A percentile compares a stretch with the other conserved stretches of the same genome.
phyloP scores from a whole-genome alignment of 2,329 filamentous ascomycete species.

The Fusarium albosuccineum region DNA sequence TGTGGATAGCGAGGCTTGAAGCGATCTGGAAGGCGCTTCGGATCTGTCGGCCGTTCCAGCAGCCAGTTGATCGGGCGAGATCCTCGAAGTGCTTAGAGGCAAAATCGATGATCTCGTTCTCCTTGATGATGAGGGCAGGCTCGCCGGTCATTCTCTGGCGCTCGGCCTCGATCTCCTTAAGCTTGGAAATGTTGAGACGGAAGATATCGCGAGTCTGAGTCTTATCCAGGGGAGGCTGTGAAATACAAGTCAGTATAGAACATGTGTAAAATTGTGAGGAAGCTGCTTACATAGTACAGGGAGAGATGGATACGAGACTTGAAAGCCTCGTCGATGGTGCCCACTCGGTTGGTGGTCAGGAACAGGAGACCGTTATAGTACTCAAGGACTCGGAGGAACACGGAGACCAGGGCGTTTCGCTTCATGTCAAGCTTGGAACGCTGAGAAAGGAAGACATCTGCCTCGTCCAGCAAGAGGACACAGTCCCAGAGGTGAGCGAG shows the following conservation, averaged over 20 bases:
- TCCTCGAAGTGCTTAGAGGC: slow-evolving; percentile 52
- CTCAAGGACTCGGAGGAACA: slow-evolving; percentile 61
- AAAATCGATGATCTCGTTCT: slow-evolving; percentile 53
- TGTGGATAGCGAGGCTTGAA: slow-evolving; percentile 54
- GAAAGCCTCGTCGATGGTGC: slow-evolving; percentile 63
- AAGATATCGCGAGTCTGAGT: slow-evolving; percentile 57
- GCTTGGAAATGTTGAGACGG: slow-evolving; percentile 55
- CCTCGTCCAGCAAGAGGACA: slow-evolving; percentile 55
- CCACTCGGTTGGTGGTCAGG: slow-evolving; percentile 65
- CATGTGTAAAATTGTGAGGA: neutral
- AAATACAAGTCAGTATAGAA: neutral
- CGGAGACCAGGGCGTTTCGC: slow-evolving; percentile 55
- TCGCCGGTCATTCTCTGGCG: slow-evolving; percentile 53
- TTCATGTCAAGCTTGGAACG: slow-evolving; percentile 49
- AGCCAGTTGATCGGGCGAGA: slow-evolving; percentile 44
- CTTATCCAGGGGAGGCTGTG: slow-evolving; percentile 52
- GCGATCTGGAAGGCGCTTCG: slow-evolving; percentile 55
- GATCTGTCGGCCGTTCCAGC: slow-evolving; percentile 56
- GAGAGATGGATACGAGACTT: slow-evolving; percentile 61
- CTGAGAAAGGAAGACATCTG: slow-evolving; percentile 52
- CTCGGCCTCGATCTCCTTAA: slow-evolving; percentile 53
- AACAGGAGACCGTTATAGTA: slow-evolving; percentile 63
- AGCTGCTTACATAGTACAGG: slow-evolving; percentile 54
- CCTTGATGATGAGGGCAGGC: slow-evolving; percentile 50
- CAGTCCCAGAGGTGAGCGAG: slow-evolving; percentile 56